Evolutionary conservation across 2,329 filamentous ascomycete genomes (phyloP).

Genomic region (Aspergillus viridinutans): DNA sequence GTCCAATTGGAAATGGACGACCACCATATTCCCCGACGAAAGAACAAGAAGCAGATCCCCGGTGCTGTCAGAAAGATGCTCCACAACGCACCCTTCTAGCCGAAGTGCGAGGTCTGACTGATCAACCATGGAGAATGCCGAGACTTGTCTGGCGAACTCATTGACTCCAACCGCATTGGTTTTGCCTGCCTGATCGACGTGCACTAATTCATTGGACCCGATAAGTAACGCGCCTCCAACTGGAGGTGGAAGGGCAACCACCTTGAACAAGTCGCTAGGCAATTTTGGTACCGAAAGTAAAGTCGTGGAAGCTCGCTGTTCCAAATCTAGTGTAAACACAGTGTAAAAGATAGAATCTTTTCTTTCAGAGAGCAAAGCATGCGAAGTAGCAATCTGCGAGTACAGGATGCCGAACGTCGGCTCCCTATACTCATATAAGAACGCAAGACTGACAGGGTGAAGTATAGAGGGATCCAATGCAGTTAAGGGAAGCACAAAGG

Average conservation of each 20-base stretch:
- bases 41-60: constrained; percentile 84
- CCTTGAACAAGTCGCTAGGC: constrained; percentile 79
- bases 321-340: constrained; percentile 90
- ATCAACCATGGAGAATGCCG: constrained; percentile 78
- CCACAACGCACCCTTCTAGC: constrained; percentile 75
- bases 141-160: constrained; percentile 76
- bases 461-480: constrained; percentile 82
- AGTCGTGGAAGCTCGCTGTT: constrained; percentile 88
- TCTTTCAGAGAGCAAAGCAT: constrained; percentile 66
- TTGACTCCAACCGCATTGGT: constrained; percentile 91
- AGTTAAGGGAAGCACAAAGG: constrained; percentile 88
- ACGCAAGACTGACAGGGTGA: constrained; percentile 85
- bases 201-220: constrained; percentile 85
- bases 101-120: constrained; percentile 76
- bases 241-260: constrained; percentile 77
- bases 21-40: constrained; percentile 67
- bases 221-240: constrained; percentile 85
- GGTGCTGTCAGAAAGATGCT: constrained; percentile 68
- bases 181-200: constrained; percentile 93
- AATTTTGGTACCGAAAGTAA: constrained; percentile 81
- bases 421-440: constrained; percentile 94
- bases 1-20: constrained; percentile 80
- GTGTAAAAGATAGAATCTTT: constrained; percentile 86
- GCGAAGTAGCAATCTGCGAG: constrained; percentile 68
- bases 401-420: constrained; percentile 95